Base-by-base conservation (phyloP, 208 protist genomes). In the Crithidia acanthocephali region DNA sequence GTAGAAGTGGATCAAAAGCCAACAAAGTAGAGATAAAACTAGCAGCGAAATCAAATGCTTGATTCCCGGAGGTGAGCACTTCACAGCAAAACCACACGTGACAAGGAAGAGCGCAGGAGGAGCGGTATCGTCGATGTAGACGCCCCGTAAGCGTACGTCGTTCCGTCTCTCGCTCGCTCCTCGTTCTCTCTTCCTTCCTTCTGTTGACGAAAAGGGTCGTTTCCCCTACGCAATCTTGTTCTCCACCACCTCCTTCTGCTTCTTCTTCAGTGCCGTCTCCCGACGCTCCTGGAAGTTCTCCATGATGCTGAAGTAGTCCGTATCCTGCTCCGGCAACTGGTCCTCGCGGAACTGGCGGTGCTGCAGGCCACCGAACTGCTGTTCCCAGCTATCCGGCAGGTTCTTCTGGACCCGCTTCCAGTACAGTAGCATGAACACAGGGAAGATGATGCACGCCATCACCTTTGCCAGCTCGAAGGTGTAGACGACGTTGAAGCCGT, bases 231-330 rank as follows among this genome's bases (percentile, higher is more conserved):
- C 76, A 51, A 76, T 76, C 56, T 65, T 73, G 69, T 72, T 81
- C 15, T 75, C 57, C 53, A 45, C 32, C 40, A 81, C 73, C 30
- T 87, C 80, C 70, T 79, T 73, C 63, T 77, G 81, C 79, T 92
- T 95, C 67, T 85, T 88, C 59, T 83, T 62, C 42, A 95, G 64
- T 20, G 87, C 84, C 59, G 79, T 81, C 52, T 90, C 85, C 2
- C 90, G 81, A 15, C 90, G 72, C 58, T 91, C 83, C 66, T 92
- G 81, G 51, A 95, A 92, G 42, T 72, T 88, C 58, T 89, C 80
- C 50, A 95, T 95, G 69, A 95, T 92, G 59, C 74, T 83, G 77
- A 92, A 91, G 74, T 95, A 95, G 51, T 92, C 86, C 28, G 84
- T 90, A 6, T 89, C 79, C 30, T 83, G 77, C 72, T 88, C 87